Evolutionary conservation across 2,329 filamentous ascomycete genomes (phyloP), one percentile per base, ranked within the genome.

Genomic region (Paracorniculantispora psalliotae): DNA sequence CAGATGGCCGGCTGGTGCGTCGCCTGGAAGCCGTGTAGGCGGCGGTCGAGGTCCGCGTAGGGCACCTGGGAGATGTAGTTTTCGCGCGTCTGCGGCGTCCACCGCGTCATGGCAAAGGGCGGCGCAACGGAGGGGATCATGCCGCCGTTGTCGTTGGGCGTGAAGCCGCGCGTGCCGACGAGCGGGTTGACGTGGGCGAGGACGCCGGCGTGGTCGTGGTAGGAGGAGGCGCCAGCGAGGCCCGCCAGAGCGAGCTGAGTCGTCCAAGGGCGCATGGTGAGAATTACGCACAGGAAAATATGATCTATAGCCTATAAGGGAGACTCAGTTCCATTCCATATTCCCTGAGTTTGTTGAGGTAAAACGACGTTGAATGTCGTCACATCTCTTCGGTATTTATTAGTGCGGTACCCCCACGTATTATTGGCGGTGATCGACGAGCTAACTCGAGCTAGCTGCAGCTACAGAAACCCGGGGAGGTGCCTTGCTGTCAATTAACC

Each of bases 1-100:
- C 78, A 79, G n/a, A 80, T 80, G 0, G 78, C 78, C 0, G 78
- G 78, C 61, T 80, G 77, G 58, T 80, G 77, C 1, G 77, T 79
- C 9, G 77, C 77, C 63, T 80, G 77, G 57, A 80, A 79, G 0
- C 78, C 77, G 60, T 80, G 78, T 9, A 79, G 72, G 25, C 72
- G 72, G 0, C 63, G 59, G 59, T 80, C 77, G 15, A 70, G 62
- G 54, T 79, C 74, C 25, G 75, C 70, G 64, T 80, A 80, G 0
- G 77, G 76, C 15, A 76, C 77, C 61, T 79, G 77, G 1, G 74
- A 77, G 54, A 80, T 80, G 66, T 74, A 79, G 62, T 80, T 80
- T 67, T 75, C 74, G 28, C 74, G 69, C 5, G 77, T 79, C 65
- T 79, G 77, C 3, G 77, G 72, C 10, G 77, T 79, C 78, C 78